These are phyloP conservation scores for Monilinia fructicola DNA, from an alignment of 2,329 filamentous ascomycete species.

Conservation along the genomic window DNA sequence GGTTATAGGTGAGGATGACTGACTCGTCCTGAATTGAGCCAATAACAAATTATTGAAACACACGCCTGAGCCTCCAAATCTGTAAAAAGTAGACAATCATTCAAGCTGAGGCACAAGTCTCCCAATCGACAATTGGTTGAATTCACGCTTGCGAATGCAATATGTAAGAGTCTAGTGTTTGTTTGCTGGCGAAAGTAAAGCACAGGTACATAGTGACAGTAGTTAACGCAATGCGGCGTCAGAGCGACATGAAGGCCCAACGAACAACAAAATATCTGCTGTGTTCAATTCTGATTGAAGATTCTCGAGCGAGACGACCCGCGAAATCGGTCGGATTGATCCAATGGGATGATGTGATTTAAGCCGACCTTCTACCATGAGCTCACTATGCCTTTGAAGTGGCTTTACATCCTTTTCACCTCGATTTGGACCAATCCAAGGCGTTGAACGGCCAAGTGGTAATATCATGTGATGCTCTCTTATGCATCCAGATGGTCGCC, in stretches of 20 bases:
- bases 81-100: constrained; percentile 9
- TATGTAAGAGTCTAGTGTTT: constrained; percentile 20
- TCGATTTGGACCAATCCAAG: constrained; percentile 20
- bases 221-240: constrained; percentile 25
- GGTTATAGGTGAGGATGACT: background rate
- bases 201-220: constrained; percentile 19
- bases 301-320: constrained; percentile 19
- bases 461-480: constrained; percentile 12
- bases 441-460: background rate
- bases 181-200: constrained; percentile 25
- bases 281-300: constrained; percentile 26
- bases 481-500: constrained; percentile 6
- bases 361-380: constrained; percentile 21
- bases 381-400: constrained; percentile 20
- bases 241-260: constrained; percentile 25
- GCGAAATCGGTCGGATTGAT: constrained; percentile 17
- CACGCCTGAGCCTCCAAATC: constrained; percentile 10
- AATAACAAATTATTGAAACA: constrained; percentile 6
- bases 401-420: constrained; percentile 15
- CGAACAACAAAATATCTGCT: constrained; percentile 25
- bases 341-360: constrained; percentile 12
- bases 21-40: constrained; percentile 17
- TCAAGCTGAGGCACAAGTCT: constrained; percentile 5
- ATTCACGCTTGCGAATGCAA: background rate
- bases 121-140: constrained; percentile 16